These are phyloP conservation scores for Boletus huronensis DNA, from an alignment of 768 basidiomycete species.

Conservation along the genomic window DNA sequence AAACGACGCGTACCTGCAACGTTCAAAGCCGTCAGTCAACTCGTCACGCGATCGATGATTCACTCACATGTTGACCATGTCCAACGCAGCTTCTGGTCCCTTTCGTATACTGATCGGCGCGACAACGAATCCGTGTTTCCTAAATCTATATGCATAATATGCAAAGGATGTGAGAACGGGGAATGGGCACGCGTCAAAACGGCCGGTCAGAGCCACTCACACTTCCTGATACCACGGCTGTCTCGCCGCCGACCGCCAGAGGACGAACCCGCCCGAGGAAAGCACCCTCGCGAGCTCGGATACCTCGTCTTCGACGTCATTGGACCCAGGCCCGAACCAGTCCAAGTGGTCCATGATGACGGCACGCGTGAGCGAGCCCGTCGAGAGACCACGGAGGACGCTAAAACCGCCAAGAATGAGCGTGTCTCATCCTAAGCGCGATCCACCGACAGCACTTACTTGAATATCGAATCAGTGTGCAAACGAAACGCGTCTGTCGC, in stretches of 20 bases:
- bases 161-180: neutral
- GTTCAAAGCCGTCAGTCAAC: too few relatives aligned
- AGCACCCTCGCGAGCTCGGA: slow-evolving; percentile 52
- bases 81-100: slow-evolving; percentile 48
- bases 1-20: slow-evolving; percentile 31
- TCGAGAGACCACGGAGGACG: slow-evolving; percentile 42
- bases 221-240: slow-evolving; percentile 62
- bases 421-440: neutral
- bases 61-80: slow-evolving; percentile 71
- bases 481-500: slow-evolving; percentile 56
- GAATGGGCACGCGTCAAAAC: neutral
- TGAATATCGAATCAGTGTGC: slow-evolving; percentile 69
- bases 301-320: slow-evolving; percentile 51
- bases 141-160: slow-evolving; percentile 48
- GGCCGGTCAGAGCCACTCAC: slow-evolving; percentile 24
- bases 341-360: slow-evolving; percentile 74
- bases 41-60: neutral
- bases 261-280: slow-evolving; percentile 55
- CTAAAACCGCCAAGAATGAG: slow-evolving; percentile 20
- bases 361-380: slow-evolving; percentile 54
- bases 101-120: slow-evolving; percentile 49
- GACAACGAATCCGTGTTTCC: slow-evolving; percentile 51
- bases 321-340: slow-evolving; percentile 49
- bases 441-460: slow-evolving; percentile 37
- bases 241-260: slow-evolving; percentile 64